Base-by-base conservation (phyloP, 192 early-diverging fungal species). In the Pilaira anomala region DNA sequence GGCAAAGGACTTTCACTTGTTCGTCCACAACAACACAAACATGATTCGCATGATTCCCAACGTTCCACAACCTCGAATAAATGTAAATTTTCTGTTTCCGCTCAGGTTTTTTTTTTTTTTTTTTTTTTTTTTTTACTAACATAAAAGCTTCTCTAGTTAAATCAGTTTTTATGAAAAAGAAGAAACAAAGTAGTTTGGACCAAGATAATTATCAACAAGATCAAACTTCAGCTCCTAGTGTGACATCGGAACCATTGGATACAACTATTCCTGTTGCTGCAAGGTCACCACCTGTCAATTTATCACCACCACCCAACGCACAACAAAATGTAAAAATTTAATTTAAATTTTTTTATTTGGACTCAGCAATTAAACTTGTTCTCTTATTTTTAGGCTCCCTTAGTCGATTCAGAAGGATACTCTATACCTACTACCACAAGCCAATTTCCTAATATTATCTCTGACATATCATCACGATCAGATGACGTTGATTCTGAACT, bases 161-260 rank as follows among this genome's bases (percentile, higher is more conserved):
- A 54, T 33, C 52, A 13, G 52, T 54, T n/a, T 54, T 54, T 54
- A 54, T 54, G 52, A 54, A 54, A 54, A 54, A 54, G 52, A 54
- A 54, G n/a, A 54, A 54, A 28, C 52, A 54, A n/a, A 25, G 28
- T 28, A 52, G n/a, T 26, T 52, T 52, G 22, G 52, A 54, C n/a
- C 8, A 54, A 9, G 28, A 54, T 16, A 19, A 30, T 18, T 26
- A 4, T 14, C 12, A 30, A 2, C 3, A 28, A 18, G 29, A 36
- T 18, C 12, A 2, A 7, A 1, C 14, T 7, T 55, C 52, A 55
- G 28, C 19, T 19, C 52, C 7, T 19, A 7, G 6, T 55, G 11
- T 29, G n/a, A n/a, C n/a, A 3, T 19, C 45, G 2, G 19, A 6
- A n/a, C 13, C 52, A 9, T 7, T 55, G n/a, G 52, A 36, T 0